A percentile compares a stretch with the other conserved stretches of the same genome.
Conservation (phyloP, 2,329 filamentous ascomycete species). For the Aspergillus novofumigatus region DNA sequence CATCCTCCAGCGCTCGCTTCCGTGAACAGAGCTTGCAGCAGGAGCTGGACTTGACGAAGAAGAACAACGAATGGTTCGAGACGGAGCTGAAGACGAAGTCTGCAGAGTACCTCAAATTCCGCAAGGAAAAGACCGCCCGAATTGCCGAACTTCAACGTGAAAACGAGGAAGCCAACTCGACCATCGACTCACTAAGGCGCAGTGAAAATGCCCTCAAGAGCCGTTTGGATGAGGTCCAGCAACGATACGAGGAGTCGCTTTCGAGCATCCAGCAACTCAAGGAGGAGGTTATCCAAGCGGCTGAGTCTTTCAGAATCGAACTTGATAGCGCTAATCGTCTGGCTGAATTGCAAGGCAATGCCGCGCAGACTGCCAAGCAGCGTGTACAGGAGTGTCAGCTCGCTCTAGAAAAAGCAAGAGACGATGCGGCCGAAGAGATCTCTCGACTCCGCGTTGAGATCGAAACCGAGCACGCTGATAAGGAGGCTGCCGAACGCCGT, state of each 20-base stretch:
- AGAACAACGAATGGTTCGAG: constrained; percentile 91
- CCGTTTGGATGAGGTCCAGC: constrained; percentile 76
- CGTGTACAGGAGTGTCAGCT: constrained; percentile 56
- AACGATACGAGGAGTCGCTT: constrained; percentile 81
- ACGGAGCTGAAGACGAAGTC: constrained; percentile 86
- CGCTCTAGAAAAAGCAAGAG: constrained; percentile 55
- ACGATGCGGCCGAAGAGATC: constrained; percentile 59
- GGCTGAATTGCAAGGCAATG: constrained; percentile 64
- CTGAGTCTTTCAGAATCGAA: constrained; percentile 83
- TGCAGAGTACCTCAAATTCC: constrained; percentile 79
- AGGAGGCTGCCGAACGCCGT: constrained; percentile 58
- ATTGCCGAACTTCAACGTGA: constrained; percentile 84
- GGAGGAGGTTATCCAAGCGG: constrained; percentile 73
- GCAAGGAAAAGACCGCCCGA: constrained; percentile 89
- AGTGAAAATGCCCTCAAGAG: constrained; percentile 76
- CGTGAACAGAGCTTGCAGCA: constrained; percentile 86
- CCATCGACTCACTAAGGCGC: constrained; percentile 71
- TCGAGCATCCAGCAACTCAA: constrained; percentile 79
- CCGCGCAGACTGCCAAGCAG: constrained; percentile 56
- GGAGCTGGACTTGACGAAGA: constrained; percentile 81
- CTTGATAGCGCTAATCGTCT: constrained; percentile 76
- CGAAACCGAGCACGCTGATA: constrained; percentile 56
- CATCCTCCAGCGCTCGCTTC: constrained; percentile 78
- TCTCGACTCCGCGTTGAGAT: constrained; percentile 51
- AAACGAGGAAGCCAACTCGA: constrained; percentile 77